A percentile compares a stretch with the other conserved stretches of the same genome.
Evolutionary conservation across 176 grass and related monocot genomes (phyloP).

Genomic region (Guadua angustifolia): DNA sequence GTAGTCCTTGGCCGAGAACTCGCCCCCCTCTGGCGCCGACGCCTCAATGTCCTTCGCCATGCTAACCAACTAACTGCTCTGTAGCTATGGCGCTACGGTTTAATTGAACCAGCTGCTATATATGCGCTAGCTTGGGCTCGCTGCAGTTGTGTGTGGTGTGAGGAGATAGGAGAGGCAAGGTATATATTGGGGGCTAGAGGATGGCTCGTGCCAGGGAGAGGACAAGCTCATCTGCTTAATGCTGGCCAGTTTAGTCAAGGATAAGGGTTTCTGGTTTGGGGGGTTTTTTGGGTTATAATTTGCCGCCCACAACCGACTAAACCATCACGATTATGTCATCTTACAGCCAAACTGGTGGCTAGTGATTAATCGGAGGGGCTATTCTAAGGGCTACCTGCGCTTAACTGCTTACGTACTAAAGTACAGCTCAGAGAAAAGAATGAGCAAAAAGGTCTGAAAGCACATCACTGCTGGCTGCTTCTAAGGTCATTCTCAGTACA

Average conservation of each 20-base stretch:
- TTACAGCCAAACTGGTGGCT: slow-evolving; percentile 38
- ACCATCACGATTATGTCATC: slow-evolving; percentile 55
- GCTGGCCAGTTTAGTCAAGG: slow-evolving; percentile 34
- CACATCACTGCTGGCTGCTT: neutral
- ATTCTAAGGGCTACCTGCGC: slow-evolving; percentile 1
- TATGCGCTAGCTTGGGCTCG: slow-evolving; percentile 11
- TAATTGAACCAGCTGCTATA: neutral
- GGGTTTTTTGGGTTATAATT: slow-evolving; percentile 47
- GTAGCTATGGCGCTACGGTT: neutral
- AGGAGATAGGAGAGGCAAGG: slow-evolving; percentile 20
- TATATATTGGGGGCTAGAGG: slow-evolving; percentile 56
- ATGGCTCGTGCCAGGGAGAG: slow-evolving; percentile 22
- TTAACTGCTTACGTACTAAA: slow-evolving; percentile 31
- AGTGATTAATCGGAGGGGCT: slow-evolving; percentile 30
- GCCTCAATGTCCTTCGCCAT: slow-evolving; percentile 91
- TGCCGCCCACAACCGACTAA: slow-evolving; percentile 77
- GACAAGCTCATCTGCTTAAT: slow-evolving; percentile 36
- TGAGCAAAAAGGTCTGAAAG: slow-evolving; percentile 20
- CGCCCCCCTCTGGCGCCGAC: slow-evolving; percentile 33
- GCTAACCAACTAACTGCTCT: neutral
- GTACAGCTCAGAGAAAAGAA: neutral
- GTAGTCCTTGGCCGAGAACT: slow-evolving; percentile 82
- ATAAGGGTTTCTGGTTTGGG: slow-evolving; percentile 41
- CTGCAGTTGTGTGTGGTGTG: slow-evolving; percentile 45
- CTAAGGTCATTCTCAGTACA: too few relatives aligned